Base-by-base conservation (phyloP, 768 basidiomycete species). In the Omphalotus guepiniiformis region DNA sequence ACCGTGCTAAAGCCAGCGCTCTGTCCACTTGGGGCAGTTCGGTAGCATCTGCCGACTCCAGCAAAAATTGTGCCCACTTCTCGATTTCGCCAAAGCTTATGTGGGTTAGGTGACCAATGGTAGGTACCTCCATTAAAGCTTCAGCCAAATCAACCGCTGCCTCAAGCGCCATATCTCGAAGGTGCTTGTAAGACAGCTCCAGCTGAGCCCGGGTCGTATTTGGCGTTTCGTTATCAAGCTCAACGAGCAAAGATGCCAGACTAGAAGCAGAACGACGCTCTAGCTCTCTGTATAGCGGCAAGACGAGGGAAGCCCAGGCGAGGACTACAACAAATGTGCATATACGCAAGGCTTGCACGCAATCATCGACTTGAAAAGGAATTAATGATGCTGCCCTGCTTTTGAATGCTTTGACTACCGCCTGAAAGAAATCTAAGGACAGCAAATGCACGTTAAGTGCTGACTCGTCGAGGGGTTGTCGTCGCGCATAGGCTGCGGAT, bases 371-470 rank as follows among this genome's bases (percentile, higher is more conserved):
- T 32, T 19, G 7, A 4, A 18, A 15, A 21, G 16, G 32, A 35
- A 19, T 35, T 15, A 7, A 19, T 13, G 25, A 21, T 7, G 35
- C n/a, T 15, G 15, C 7, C 7, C n/a, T 5, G 7, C n/a, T 15
- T 37, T 37, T 19, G 15, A 15, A 6, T 37, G n/a, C 35, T 15
- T 6, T 6, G 35, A 6, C 21, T 19, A 46, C 26, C 15, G 44
- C 23, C 23, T 37, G 44, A 16, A 46, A 46, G 5, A 46, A 1
- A 19, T 46, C 44, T 6, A 46, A 18, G 7, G 44, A 46, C 6
- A 36, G 25, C 16, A 46, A 37, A 36, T 46, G 44, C n/a, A 36
- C 27, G 25, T 27, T 46, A n/a, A 46, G 44, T 13, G 38, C 35
- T 15, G 23, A n/a, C 38, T 46, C 44, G 27, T 46, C 30, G n/a